phyloP scores from a whole-genome alignment of 2,329 filamentous ascomycete species.

The Huntiella bhutanensis region DNA sequence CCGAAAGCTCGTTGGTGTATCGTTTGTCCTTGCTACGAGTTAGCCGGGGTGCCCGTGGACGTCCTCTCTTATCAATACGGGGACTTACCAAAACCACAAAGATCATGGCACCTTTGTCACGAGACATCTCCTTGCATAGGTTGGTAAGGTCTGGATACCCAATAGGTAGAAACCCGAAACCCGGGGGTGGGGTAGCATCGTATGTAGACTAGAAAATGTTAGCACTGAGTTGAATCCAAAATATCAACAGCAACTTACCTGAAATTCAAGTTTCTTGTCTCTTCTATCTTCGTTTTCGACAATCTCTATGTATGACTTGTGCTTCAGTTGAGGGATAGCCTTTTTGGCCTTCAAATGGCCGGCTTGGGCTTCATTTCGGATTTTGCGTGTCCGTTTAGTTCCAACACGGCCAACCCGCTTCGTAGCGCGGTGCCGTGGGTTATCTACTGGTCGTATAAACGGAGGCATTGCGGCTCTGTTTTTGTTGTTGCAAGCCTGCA shows the following conservation, averaged over 20 bases:
- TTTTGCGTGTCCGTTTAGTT: too few relatives aligned
- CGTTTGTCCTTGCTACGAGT: conserved; percentile 17
- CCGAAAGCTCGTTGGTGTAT: conserved; percentile 21
- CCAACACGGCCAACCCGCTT: too few relatives aligned
- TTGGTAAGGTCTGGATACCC: conserved; percentile 42
- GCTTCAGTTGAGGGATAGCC: conserved; percentile 28
- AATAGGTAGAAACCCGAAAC: conserved; percentile 43
- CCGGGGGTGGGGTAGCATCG: conserved; percentile 33
- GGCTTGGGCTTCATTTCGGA: too few relatives aligned
- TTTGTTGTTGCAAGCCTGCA: too few relatives aligned
- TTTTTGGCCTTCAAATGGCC: conserved; percentile 17
- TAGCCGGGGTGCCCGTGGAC: background rate
- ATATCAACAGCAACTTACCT: conserved; percentile 25
- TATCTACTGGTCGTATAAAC: too few relatives aligned
- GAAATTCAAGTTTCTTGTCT: conserved; percentile 37
- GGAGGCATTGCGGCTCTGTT: too few relatives aligned
- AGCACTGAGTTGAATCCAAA: background rate
- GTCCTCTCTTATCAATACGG: background rate
- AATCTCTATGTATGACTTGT: conserved; percentile 44
- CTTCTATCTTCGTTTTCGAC: conserved; percentile 46
- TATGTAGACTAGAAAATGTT: conserved; percentile 29
- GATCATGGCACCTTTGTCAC: conserved; percentile 42
- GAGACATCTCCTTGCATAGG: conserved; percentile 44
- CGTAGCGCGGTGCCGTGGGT: too few relatives aligned
- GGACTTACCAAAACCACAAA: conserved; percentile 44